A percentile compares a stretch with the other conserved stretches of the same genome.
These are phyloP conservation scores for Metschnikowia colocasiae DNA, from an alignment of 805 yeast genomes.

Conservation along the genomic window DNA sequence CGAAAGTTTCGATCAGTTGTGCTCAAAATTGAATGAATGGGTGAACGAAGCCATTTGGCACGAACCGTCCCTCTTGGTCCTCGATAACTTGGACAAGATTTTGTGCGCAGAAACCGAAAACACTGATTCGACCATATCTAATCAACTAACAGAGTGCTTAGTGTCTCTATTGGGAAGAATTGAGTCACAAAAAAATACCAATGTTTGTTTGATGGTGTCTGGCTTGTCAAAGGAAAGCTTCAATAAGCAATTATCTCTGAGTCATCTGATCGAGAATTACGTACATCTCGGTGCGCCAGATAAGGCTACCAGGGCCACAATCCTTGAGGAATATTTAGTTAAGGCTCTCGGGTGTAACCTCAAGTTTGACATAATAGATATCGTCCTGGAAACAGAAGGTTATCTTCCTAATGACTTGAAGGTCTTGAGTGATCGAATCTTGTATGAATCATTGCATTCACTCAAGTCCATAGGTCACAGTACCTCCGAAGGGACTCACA, in stretches of 20 bases:
- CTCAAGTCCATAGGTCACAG: background rate
- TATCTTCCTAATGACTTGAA: constrained; percentile 80
- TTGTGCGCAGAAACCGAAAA: constrained; percentile 63
- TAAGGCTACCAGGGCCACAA: constrained; percentile 51
- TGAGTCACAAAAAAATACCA: constrained; percentile 39
- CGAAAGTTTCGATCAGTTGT: constrained; percentile 47
- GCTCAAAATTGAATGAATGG: constrained; percentile 43
- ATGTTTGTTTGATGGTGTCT: constrained; percentile 58
- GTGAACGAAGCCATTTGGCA: constrained; percentile 63
- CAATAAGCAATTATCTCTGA: constrained; percentile 57
- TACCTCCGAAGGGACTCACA: background rate
- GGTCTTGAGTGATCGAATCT: constrained; percentile 65
- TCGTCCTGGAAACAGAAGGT: constrained; percentile 76
- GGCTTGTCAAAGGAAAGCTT: constrained; percentile 62
- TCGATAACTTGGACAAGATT: constrained; percentile 76
- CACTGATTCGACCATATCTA: constrained; percentile 56
- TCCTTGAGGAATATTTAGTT: constrained; percentile 41
- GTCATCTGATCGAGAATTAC: constrained; percentile 66
- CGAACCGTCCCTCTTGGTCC: constrained; percentile 66
- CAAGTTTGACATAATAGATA: constrained; percentile 40
- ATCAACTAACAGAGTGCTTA: constrained; percentile 63
- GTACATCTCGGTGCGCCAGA: constrained; percentile 65
- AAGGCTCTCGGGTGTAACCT: constrained; percentile 31
- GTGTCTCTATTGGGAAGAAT: constrained; percentile 42
- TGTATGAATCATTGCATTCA: constrained; percentile 39